Evolutionary conservation across 2,329 filamentous ascomycete species (phyloP).

Genomic region (Calonectria fujianensis): DNA sequence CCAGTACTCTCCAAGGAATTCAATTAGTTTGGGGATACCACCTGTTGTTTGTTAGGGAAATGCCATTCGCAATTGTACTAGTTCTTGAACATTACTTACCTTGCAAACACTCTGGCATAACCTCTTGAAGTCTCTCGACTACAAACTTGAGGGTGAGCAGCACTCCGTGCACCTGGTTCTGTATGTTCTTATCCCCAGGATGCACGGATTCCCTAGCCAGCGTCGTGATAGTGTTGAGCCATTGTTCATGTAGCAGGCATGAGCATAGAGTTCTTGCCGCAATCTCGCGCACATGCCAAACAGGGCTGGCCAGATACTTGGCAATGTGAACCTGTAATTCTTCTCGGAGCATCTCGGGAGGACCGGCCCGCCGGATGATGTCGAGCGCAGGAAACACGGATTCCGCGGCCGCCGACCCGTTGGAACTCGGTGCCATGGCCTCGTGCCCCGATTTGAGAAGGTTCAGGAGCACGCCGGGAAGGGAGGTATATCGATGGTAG

Average conservation of each 20-base stretch:
- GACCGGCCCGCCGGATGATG: slow-evolving; percentile 82
- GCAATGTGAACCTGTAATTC: slow-evolving; percentile 76
- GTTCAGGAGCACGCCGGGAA: slow-evolving; percentile 78
- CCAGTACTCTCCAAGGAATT: slow-evolving; percentile 56
- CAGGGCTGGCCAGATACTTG: slow-evolving; percentile 78
- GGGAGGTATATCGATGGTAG: slow-evolving; percentile 80
- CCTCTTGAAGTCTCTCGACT: slow-evolving; percentile 71
- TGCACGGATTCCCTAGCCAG: slow-evolving; percentile 60
- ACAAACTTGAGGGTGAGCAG: slow-evolving; percentile 75
- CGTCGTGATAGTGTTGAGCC: slow-evolving; percentile 64
- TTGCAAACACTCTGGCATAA: slow-evolving; percentile 65
- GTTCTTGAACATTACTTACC: slow-evolving; percentile 59
- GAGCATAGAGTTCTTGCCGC: slow-evolving; percentile 83
- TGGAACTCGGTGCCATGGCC: slow-evolving; percentile 63
- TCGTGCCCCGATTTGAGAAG: slow-evolving; percentile 74
- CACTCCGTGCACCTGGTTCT: slow-evolving; percentile 76
- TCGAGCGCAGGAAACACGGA: slow-evolving; percentile 90
- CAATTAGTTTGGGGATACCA: slow-evolving; percentile 56
- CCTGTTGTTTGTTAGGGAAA: slow-evolving; percentile 50
- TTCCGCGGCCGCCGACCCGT: slow-evolving; percentile 71
- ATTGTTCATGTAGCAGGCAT: slow-evolving; percentile 72
- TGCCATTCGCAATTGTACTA: not conserved
- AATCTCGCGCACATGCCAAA: slow-evolving; percentile 90
- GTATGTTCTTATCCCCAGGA: slow-evolving; percentile 54
- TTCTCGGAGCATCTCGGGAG: slow-evolving; percentile 74